These are phyloP conservation scores for Madurella mycetomatis DNA, from an alignment of 2,329 filamentous ascomycete species.

Conservation along the genomic window DNA sequence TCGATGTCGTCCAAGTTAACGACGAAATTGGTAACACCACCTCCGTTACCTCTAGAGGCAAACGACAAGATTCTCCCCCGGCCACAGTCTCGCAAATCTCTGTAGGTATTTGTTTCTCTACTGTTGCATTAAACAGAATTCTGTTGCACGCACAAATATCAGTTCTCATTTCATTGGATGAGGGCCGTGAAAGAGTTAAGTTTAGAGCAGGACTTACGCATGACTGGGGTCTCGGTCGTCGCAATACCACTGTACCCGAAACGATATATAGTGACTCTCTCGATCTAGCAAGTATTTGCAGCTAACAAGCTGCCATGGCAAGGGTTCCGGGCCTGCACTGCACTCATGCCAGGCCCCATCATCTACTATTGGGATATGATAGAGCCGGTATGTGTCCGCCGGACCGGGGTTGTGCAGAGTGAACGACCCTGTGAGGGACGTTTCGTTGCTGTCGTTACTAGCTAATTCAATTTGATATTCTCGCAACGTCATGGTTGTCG, in stretches of 20 bases:
- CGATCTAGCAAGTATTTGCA: constrained; percentile 19
- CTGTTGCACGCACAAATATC: background rate
- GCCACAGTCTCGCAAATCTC: background rate
- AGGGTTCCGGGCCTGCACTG: background rate
- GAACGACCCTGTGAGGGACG: constrained; percentile 8
- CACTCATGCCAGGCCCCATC: constrained; percentile 21
- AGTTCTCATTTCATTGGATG: background rate
- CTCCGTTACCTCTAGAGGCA: background rate
- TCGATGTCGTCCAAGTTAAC: constrained; percentile 8
- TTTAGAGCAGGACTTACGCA: constrained; percentile 11
- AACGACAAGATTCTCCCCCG: background rate
- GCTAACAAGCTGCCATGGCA: constrained; percentile 22
- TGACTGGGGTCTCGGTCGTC: constrained; percentile 21
- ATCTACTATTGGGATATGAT: constrained; percentile 10
- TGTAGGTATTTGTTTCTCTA: background rate
- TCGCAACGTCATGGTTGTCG: constrained; percentile 11
- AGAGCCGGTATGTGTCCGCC: constrained; percentile 17
- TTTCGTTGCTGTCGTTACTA: background rate
- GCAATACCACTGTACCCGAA: constrained; percentile 21
- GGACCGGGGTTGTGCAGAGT: constrained; percentile 18
- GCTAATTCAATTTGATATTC: constrained; percentile 12
- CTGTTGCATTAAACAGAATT: constrained; percentile 13
- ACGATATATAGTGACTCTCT: constrained; percentile 2
- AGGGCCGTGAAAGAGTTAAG: background rate
- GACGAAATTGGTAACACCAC: constrained; percentile 5